Percentiles rank a stretch among this genome's conserved stretches.
Conservation (phyloP, 768 basidiomycete genomes). For the Amanita molliuscula region DNA sequence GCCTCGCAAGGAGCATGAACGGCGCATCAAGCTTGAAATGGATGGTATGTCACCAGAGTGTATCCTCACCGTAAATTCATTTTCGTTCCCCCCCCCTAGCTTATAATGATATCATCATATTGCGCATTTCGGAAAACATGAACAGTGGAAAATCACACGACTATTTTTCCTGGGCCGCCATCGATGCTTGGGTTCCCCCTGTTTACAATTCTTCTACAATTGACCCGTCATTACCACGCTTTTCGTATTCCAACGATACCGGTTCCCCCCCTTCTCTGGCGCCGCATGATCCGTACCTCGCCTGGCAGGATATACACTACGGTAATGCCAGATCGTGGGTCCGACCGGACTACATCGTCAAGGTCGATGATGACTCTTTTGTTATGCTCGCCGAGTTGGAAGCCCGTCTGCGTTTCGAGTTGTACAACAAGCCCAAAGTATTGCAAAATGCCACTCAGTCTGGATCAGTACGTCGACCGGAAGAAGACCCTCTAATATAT, state of each 20-base stretch:
- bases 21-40: slow-evolving; percentile 78
- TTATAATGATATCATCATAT: slow-evolving; percentile 78
- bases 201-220: slow-evolving; percentile 41
- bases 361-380: slow-evolving; percentile 94
- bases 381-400: slow-evolving; percentile 93
- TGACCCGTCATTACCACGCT: slow-evolving; percentile 27
- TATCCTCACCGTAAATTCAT: slow-evolving; percentile 6
- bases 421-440: slow-evolving; percentile 34
- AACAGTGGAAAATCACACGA: slow-evolving; percentile 88
- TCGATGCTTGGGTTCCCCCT: slow-evolving; percentile 86
- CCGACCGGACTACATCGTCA: slow-evolving; percentile 85
- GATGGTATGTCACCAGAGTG: slow-evolving; percentile 51
- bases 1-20: slow-evolving; percentile 71
- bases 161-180: slow-evolving; percentile 89
- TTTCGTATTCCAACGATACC: slow-evolving; percentile 60
- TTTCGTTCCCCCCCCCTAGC: slow-evolving; percentile 30
- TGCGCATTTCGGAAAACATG: slow-evolving; percentile 90
- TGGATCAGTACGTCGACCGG: not conserved
- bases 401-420: slow-evolving; percentile 70
- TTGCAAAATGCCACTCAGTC: slow-evolving; percentile 7
- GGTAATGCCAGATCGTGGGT: slow-evolving; percentile 53
- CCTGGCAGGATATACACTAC: slow-evolving; percentile 37
- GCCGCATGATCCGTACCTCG: slow-evolving; percentile 57
- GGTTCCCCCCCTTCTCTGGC: slow-evolving; percentile 50
- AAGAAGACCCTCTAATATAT: slow-evolving; percentile 64